Base-by-base conservation (phyloP, 2,329 filamentous ascomycete species). In the Coleophoma cylindrospora region DNA sequence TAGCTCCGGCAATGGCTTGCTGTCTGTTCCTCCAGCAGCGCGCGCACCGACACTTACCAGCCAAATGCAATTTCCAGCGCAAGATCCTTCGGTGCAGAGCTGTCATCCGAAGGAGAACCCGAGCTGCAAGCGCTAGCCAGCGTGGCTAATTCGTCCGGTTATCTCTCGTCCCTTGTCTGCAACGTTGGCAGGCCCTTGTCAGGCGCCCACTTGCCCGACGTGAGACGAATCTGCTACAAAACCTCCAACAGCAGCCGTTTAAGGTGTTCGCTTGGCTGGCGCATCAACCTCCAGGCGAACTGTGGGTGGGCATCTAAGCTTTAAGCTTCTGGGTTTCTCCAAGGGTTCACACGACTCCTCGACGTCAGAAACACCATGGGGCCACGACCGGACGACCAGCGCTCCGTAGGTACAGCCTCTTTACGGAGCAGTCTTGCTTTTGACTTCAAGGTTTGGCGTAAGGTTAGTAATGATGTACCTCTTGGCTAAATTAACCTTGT, bases 211-310 rank as follows among this genome's bases (percentile, higher is more conserved):
- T 48, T 54, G 43, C 15, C 50, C 11, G 47, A 50, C 43, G 37
- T 60, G 61, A 63, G 62, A 64, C 62, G 55, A 49, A 32, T 56
- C 54, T 63, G 60, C 53, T 34, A 62, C 61, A 38, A 53, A 50
- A 50, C 27, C 47, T 56, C 45, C 34, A 40, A 48, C 46, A 41
- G 17, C 22, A 41, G 40, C 12, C 47, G 61, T 62, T 57, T 52
- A 58, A 49, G 45, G 49, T 41, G 37, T 21, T 59, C 55, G 56
- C 57, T 49, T 55, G 49, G 43, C 40, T 36, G 15, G 41, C 40
- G 52, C 54, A 21, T n/a, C 48, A 15, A 48, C 49, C 57, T 47
- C 49, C 34, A 12, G 21, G 40, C 51, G 51, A 41, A 43, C 55
- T 49, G 57, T 59, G 57, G 56, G 27, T 2, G 17, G 17, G 43